phyloP scores from a whole-genome alignment of 78 protist genomes.

The Mantamonas sphyraenae region DNA sequence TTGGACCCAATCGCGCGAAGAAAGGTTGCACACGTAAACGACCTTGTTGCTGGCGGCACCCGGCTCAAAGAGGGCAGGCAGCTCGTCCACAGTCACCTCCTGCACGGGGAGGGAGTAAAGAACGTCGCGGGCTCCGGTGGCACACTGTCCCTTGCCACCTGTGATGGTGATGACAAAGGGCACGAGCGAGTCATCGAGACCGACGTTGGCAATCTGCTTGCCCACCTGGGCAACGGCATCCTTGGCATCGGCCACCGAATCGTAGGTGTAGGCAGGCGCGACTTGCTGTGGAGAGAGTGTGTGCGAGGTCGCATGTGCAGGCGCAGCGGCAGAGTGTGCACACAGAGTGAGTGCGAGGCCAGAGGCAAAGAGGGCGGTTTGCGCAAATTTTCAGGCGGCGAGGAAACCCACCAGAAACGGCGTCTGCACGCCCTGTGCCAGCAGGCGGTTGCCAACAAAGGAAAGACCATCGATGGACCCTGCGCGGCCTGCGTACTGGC shows the following conservation, averaged over 20 bases:
- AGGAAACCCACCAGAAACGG: conserved; percentile 74
- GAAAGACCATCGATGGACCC: conserved; percentile 74
- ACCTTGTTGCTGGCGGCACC: too few species aligned
- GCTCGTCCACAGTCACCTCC: conserved; percentile 48
- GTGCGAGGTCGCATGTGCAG: background rate
- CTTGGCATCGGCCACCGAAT: conserved; percentile 39
- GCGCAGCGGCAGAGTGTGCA: too few species aligned
- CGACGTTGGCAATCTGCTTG: conserved; percentile 50
- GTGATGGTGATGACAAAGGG: conserved; percentile 73
- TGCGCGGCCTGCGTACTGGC: conserved; percentile 82
- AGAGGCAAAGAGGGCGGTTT: background rate
- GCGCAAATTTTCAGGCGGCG: too few species aligned
- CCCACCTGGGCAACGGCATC: conserved; percentile 61
- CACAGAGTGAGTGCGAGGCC: too few species aligned
- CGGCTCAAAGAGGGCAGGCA: conserved; percentile 42
- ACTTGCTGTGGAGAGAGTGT: conserved; percentile 24
- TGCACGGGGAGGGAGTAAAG: conserved; percentile 68
- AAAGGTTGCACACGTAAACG: too few species aligned
- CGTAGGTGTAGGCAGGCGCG: conserved; percentile 54
- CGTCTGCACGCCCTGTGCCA: conserved; percentile 54
- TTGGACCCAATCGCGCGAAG: conserved; percentile 31
- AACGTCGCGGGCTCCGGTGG: conserved; percentile 70
- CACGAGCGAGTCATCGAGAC: conserved; percentile 56
- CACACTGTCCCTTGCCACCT: conserved; percentile 58
- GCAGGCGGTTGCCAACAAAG: conserved; percentile 70